Conservation (phyloP, 2,329 filamentous ascomycete genomes). For the Scortechinia acanthostroma region DNA sequence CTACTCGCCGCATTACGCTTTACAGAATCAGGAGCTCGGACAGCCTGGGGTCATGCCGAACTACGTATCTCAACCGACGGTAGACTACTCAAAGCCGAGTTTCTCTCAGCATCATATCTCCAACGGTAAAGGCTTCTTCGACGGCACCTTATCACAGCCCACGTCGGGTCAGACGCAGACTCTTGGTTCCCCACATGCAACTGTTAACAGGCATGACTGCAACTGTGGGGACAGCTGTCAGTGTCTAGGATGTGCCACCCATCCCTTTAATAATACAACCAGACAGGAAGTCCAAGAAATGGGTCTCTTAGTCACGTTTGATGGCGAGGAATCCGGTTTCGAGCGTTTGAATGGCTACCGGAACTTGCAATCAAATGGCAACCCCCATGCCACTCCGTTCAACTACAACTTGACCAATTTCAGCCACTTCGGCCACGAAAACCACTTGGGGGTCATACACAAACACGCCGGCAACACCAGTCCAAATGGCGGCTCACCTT, state of each 20-base stretch:
- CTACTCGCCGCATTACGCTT: too few species aligned
- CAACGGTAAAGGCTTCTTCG: too few species aligned
- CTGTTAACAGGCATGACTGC: constrained; percentile 20
- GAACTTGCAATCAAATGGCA: too few species aligned
- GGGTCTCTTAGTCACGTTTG: constrained; percentile 15
- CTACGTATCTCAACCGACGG: too few species aligned
- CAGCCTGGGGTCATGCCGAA: too few species aligned
- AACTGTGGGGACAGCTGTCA: constrained; percentile 32
- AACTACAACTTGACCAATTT: not conserved
- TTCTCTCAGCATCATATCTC: too few species aligned
- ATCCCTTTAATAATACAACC: constrained; percentile 34
- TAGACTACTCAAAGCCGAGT: too few species aligned
- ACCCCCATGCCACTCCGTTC: not conserved
- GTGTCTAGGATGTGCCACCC: constrained; percentile 32
- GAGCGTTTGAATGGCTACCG: too few species aligned
- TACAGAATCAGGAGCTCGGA: too few species aligned
- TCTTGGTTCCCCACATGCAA: too few species aligned
- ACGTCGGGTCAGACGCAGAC: too few species aligned
- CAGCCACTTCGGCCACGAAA: not conserved
- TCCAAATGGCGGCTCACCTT: not conserved
- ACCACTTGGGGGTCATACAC: not conserved
- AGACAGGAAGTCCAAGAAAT: constrained; percentile 32
- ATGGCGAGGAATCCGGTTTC: not conserved
- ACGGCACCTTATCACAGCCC: too few species aligned
- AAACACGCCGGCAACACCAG: not conserved